Base-by-base conservation (phyloP, 768 basidiomycete genomes). In the Lactarius quietus region DNA sequence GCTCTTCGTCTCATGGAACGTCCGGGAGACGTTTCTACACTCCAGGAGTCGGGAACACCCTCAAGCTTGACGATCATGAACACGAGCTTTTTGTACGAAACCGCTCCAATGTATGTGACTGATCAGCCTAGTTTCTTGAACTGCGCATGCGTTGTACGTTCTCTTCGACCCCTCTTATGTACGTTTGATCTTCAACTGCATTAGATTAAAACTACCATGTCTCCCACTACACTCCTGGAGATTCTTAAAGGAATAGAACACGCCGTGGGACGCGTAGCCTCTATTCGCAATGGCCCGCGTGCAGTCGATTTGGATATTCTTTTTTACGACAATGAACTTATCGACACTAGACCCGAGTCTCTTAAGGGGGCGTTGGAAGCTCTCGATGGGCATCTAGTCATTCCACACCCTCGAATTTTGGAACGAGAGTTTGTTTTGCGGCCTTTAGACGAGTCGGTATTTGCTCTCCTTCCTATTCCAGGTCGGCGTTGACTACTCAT, bases 361-460 rank as follows among this genome's bases (percentile, higher is more conserved):
- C 74, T 76, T 18, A 78, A 80, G 36, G 73, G 69, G 35, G 74
- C 63, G 17, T 70, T 85, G 14, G 84, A 87, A 53, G 83, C 86
- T 67, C 72, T 86, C 18, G 81, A 80, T 29, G 84, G 85, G 6
- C 84, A 95, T 69, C 79, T 99, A 28, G 82, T 92, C 18, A 78
- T 97, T 10, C 97, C 97, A 1, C 97, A 99, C 78, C 86, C 86
- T 6, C 80, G 88, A 36, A 72, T 97, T 18, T 75, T 76, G 2
- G 97, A 98, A 75, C 78, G 97, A 33, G 95, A 98, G 73, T 99
- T 98, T 69, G 95, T 98, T 2, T 76, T 99, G 29, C 78, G 93
- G 10, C 95, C 97, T 14, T 72, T 98, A 51, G 83, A 82, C 39
- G 95, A 99, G 96, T 99, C 69, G 68, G 89, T 80, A 41, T 48